These are phyloP conservation scores for Epichloe scottii DNA, from an alignment of 2,329 filamentous ascomycete genomes.

Conservation along the genomic window DNA sequence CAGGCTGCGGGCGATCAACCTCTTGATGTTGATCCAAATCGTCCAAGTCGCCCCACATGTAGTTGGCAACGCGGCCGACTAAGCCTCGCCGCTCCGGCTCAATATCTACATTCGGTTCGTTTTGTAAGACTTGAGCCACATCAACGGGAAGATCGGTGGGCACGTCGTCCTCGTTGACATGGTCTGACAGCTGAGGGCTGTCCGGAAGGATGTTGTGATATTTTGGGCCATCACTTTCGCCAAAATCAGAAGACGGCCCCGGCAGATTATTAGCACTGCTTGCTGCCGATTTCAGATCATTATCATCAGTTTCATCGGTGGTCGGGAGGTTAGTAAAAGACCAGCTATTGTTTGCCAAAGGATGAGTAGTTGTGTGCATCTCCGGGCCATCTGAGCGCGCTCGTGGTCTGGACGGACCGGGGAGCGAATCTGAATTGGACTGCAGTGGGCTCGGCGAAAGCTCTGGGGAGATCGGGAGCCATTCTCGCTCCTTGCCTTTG, in stretches of 20 bases:
- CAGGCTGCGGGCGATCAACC: slow-evolving; percentile 12
- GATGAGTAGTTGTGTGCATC: slow-evolving; percentile 30
- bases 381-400: slow-evolving; percentile 45
- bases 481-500: slow-evolving; percentile 17
- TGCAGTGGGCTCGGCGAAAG: slow-evolving; percentile 5
- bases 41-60: slow-evolving; percentile 49
- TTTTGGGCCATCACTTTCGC: not conserved
- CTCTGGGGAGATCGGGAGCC: slow-evolving; percentile 5
- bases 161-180: slow-evolving; percentile 1
- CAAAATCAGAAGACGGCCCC: not conserved
- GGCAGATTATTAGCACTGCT: not conserved
- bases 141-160: slow-evolving; percentile 3
- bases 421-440: slow-evolving; percentile 4
- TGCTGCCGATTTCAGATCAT: not conserved
- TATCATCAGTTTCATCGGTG: slow-evolving; percentile 9
- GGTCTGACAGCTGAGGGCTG: not conserved
- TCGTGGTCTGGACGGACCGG: slow-evolving; percentile 29
- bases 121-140: slow-evolving; percentile 4
- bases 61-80: slow-evolving; percentile 34
- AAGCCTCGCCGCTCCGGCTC: slow-evolving; percentile 13
- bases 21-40: slow-evolving; percentile 31
- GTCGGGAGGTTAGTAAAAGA: slow-evolving; percentile 34
- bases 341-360: slow-evolving; percentile 50
- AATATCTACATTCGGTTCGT: slow-evolving; percentile 6
- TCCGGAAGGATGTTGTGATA: not conserved